phyloP scores from a whole-genome alignment of 805 yeast species.

The Barnettozyma wickerhamii region DNA sequence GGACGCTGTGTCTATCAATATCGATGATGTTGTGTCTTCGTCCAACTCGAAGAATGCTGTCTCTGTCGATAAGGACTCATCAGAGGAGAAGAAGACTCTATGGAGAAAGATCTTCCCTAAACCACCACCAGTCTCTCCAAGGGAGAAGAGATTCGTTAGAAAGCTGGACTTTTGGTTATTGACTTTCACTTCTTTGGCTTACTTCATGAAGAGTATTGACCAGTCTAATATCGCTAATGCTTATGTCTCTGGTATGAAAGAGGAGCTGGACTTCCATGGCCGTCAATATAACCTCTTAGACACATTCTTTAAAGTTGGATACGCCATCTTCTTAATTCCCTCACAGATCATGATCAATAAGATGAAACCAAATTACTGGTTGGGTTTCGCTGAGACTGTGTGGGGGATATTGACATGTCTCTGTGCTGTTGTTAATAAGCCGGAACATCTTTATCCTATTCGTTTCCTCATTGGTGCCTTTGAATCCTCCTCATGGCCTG shows the following conservation, averaged over 20 bases:
- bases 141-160: constrained; percentile 26
- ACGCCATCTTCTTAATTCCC: constrained; percentile 60
- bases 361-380: constrained; percentile 44
- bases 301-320: constrained; percentile 59
- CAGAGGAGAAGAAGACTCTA: background rate
- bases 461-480: constrained; percentile 65
- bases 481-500: constrained; percentile 58
- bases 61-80: too few species aligned
- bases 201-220: constrained; percentile 3
- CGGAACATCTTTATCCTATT: constrained; percentile 43
- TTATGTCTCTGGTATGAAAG: constrained; percentile 48
- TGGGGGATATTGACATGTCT: constrained; percentile 68
- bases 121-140: constrained; percentile 1
- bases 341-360: constrained; percentile 57
- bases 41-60: too few species aligned
- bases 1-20: background rate
- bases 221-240: constrained; percentile 33
- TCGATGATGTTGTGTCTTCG: background rate
- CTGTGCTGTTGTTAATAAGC: constrained; percentile 35
- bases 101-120: background rate
- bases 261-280: constrained; percentile 45
- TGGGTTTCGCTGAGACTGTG: constrained; percentile 51
- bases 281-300: constrained; percentile 32
- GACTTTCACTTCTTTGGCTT: constrained; percentile 8
- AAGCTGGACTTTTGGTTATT: constrained; percentile 2